Base-by-base conservation (phyloP, 2,329 filamentous ascomycete species). In the Fusarium torulosum region DNA sequence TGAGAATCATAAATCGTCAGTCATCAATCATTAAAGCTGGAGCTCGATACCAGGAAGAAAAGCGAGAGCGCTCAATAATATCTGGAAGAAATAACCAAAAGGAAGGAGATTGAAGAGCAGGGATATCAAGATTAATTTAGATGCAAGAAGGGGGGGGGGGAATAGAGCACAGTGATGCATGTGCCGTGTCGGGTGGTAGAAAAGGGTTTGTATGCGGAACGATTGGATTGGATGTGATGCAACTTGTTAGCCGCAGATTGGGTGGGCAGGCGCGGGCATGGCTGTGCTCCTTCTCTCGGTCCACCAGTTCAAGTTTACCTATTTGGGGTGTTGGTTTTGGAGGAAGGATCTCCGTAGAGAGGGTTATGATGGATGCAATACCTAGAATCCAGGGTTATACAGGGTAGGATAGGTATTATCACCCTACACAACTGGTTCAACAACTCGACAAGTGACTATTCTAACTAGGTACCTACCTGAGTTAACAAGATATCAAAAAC, bases 181-280 rank as follows among this genome's bases (percentile, higher is more conserved):
- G 35, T 37, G 17, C 35, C 35, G 49, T 29, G 43, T 50, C 13
- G 38, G 41, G 29, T 37, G 41, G 45, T 66, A 63, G 29, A 42
- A 44, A 43, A 52, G 27, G 45, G 23, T 41, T 59, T 52, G 59
- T 41, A 51, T 46, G 59, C 46, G 31, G 37, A 42, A 55, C 35
- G 57, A 62, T 62, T 62, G 57, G 59, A 63, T 63, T 56, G 59
- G 58, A 40, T 33, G 43, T 56, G 52, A 53, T 64, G 59, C 35
- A 45, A 63, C 60, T 63, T 63, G 59, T 59, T 63, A 33, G 40
- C 56, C 63, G 61, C 55, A 66, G 58, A 67, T 41, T 59, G 66
- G 53, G 57, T 52, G 51, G 41, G 46, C 50, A 67, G 65, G 57
- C 60, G 60, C 57, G 47, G 45, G 54, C 56, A 63, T 67, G 67